Base-by-base conservation (phyloP, 805 yeast genomes). In the Schizosaccharomyces octosporus region DNA sequence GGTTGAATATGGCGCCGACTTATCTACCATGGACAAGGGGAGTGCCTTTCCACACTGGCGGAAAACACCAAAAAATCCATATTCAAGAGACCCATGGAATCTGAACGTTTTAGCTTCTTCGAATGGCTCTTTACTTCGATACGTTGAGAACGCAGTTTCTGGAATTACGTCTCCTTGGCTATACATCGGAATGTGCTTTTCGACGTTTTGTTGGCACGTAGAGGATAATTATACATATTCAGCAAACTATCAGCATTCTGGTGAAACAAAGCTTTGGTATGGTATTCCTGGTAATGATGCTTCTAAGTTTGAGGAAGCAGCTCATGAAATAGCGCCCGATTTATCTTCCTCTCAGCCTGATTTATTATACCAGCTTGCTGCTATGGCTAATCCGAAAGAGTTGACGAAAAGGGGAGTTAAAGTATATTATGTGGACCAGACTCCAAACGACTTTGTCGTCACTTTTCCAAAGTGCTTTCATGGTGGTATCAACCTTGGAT, bases 91-190 rank as follows among this genome's bases (percentile, higher is more conserved):
- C 62, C 69, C 69, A 5, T 73, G 75, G 75, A 73, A 72, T 62
- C 64, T 72, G 51, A 72, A 72, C 59, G 67, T 67, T 24, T 62
- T 73, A 51, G 74, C 75, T 3, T 66, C 69, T n/a, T 65, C 63
- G 48, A 66, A 68, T 55, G 63, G 65, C 58, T 73, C 75, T 1
- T 65, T 73, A 21, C 69, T 72, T 59, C 66, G 69, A 32, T 65
- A 69, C 59, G 66, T 73, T 60, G 65, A 67, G 55, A 59, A 66
- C 11, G 72, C 70, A 55, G 66, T 90, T 1, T 83, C 95, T 0
- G 97, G 97, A 0, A 89, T 89, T 87, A 88, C 97, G 0, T 79
- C 85, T 21, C 97, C 97, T 0, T 89, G 97, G 97, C 78, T 88
- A 2, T 89, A 89, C 67, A 81, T 89, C 17, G 97, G 97, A 0